phyloP scores from a whole-genome alignment of 208 protist species.

The Leishmania turanica region DNA sequence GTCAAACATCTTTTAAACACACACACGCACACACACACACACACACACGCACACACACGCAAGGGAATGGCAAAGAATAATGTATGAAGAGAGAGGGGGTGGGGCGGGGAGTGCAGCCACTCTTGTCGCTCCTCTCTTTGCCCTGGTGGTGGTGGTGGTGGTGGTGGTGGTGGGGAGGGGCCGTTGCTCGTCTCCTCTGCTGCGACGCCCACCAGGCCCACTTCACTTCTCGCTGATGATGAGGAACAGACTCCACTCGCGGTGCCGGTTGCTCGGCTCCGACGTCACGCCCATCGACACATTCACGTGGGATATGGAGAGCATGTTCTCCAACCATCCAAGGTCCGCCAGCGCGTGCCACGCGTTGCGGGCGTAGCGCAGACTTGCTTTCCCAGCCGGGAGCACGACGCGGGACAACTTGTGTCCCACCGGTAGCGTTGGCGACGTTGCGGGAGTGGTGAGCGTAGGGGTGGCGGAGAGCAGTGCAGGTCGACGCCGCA shows the following conservation, averaged over 20 bases:
- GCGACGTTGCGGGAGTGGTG: neutral
- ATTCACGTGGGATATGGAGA: conserved; percentile 50
- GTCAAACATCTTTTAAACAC: neutral
- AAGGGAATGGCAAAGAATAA: neutral
- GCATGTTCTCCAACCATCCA: conserved; percentile 36
- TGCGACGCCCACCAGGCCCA: neutral
- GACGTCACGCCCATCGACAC: conserved; percentile 52
- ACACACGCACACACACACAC: neutral
- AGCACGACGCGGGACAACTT: conserved; percentile 4
- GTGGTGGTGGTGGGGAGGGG: neutral
- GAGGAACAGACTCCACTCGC: conserved; percentile 46
- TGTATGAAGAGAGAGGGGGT: neutral
- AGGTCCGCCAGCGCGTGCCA: conserved; percentile 20
- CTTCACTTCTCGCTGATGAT: conserved; percentile 34
- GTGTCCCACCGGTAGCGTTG: neutral
- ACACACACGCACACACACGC: neutral
- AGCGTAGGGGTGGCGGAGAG: neutral
- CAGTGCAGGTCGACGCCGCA: neutral
- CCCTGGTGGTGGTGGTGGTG: neutral
- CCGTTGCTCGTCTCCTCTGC: neutral
- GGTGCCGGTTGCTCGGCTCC: conserved; percentile 9
- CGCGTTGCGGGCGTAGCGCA: conserved; percentile 13
- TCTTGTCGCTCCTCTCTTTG: neutral
- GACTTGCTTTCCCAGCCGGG: conserved; percentile 14
- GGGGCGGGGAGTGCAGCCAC: neutral